phyloP scores from a whole-genome alignment of 192 early-diverging fungal species.

The Backusella luteola region DNA sequence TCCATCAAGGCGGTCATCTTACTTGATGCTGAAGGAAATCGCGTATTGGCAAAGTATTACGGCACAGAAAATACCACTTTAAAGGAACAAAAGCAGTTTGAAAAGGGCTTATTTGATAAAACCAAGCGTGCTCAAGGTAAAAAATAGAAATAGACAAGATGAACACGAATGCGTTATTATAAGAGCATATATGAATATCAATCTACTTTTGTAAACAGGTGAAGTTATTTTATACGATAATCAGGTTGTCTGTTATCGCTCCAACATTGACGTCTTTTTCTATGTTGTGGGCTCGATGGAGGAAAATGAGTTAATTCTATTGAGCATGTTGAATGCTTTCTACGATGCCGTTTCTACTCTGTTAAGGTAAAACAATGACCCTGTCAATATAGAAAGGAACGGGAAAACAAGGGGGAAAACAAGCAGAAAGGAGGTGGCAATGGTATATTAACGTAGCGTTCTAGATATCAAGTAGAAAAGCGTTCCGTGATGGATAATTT shows the following conservation, averaged over 20 bases:
- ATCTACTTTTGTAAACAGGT: constrained; percentile 41
- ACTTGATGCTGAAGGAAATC: constrained; percentile 90
- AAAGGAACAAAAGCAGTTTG: constrained; percentile 91
- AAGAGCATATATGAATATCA: neutral
- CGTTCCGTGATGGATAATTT: constrained; percentile 86
- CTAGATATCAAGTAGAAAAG: constrained; percentile 89
- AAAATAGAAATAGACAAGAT: neutral
- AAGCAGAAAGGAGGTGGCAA: neutral
- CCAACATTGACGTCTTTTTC: constrained; percentile 84
- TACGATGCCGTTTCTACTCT: constrained; percentile 84
- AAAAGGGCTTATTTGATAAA: constrained; percentile 90
- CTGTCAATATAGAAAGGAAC: neutral
- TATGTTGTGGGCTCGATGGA: constrained; percentile 88
- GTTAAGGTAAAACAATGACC: constrained; percentile 59
- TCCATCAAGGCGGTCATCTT: constrained; percentile 86
- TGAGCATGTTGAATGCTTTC: constrained; percentile 72
- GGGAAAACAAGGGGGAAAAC: neutral
- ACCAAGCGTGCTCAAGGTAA: constrained; percentile 78
- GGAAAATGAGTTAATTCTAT: constrained; percentile 93
- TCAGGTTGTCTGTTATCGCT: constrained; percentile 86
- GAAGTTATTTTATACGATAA: constrained; percentile 95
- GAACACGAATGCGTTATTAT: neutral
- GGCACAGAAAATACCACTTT: constrained; percentile 40
- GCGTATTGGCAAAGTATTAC: constrained; percentile 95
- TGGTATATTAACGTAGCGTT: neutral